phyloP scores from a whole-genome alignment of 2,329 filamentous ascomycete species.

The Aaosphaeria pasadenensis region DNA sequence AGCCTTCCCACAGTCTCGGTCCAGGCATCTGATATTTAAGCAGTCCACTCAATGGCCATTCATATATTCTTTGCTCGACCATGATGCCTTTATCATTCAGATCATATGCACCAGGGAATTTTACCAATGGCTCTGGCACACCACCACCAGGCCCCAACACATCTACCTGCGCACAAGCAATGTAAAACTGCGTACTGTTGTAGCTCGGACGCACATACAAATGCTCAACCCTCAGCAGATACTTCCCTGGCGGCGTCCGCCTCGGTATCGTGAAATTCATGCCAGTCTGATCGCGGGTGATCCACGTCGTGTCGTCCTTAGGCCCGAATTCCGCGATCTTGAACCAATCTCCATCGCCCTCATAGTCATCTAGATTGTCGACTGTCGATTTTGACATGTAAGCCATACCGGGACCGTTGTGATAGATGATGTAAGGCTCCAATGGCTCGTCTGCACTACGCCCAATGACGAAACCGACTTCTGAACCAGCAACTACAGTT shows the following conservation, averaged over 20 bases:
- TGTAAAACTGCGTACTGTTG: constrained; percentile 12
- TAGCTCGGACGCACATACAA: constrained; percentile 6
- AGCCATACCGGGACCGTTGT: constrained; percentile 9
- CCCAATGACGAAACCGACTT: constrained; percentile 10
- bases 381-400: constrained; percentile 6
- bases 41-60: constrained; percentile 7
- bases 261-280: constrained; percentile 12
- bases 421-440: constrained; percentile 10
- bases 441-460: constrained; percentile 5
- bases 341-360: constrained; percentile 10
- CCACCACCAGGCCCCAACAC: constrained; percentile 6
- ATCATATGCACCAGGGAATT: constrained; percentile 11
- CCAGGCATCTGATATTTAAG: constrained; percentile 6
- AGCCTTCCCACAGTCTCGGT: constrained; percentile 5
- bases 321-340: constrained; percentile 8
- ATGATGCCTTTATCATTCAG: constrained; percentile 5
- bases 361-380: constrained; percentile 3
- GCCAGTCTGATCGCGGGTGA: constrained; percentile 5
- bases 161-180: constrained; percentile 10
- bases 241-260: constrained; percentile 7
- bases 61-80: constrained; percentile 5
- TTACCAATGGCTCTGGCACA: constrained; percentile 7
- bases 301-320: constrained; percentile 5
- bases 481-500: constrained; percentile 2
- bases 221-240: constrained; percentile 10